These are phyloP conservation scores for Limnanthes douglasii DNA, from an alignment of 345 rosid genomes.

Conservation along the genomic window DNA sequence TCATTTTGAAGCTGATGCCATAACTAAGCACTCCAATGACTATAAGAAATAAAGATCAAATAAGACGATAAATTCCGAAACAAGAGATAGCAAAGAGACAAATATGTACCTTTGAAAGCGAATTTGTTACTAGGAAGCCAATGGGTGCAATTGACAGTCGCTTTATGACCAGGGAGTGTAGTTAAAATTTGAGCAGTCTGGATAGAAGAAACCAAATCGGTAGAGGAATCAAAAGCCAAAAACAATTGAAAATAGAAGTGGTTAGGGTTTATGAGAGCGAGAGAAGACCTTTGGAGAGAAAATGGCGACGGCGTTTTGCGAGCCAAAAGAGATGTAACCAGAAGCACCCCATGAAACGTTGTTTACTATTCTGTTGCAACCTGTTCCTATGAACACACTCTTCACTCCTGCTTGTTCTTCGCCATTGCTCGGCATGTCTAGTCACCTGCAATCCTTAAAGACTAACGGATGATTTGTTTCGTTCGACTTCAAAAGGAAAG, in stretches of 20 bases:
- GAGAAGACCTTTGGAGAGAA: slow-evolving; percentile 58
- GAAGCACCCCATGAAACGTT: slow-evolving; percentile 91
- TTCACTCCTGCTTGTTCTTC: slow-evolving; percentile 31
- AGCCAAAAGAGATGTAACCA: slow-evolving; percentile 65
- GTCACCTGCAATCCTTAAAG: too few relatives aligned
- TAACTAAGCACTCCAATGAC: too few relatives aligned
- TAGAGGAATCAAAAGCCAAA: neutral
- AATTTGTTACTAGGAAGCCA: slow-evolving; percentile 76
- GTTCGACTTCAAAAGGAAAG: too few relatives aligned
- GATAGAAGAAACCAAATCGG: neutral
- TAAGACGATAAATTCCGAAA: too few relatives aligned
- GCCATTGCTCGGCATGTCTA: slow-evolving; percentile 10
- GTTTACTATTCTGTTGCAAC: slow-evolving; percentile 81
- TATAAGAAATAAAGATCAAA: too few relatives aligned
- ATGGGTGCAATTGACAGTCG: slow-evolving; percentile 72
- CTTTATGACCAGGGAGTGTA: slow-evolving; percentile 79
- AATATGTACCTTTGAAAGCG: slow-evolving; percentile 50
- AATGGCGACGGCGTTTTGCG: slow-evolving; percentile 73
- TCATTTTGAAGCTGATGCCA: too few relatives aligned
- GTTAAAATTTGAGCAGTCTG: slow-evolving; percentile 77
- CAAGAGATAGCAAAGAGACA: neutral
- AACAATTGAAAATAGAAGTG: neutral
- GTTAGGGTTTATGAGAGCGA: neutral
- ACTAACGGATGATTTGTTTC: too few relatives aligned
- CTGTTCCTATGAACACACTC: slow-evolving; percentile 73